Evolutionary conservation across 2,329 filamentous ascomycete species (phyloP), one percentile per base, ranked within the genome.

Genomic region (Ceratocystis albifundus): DNA sequence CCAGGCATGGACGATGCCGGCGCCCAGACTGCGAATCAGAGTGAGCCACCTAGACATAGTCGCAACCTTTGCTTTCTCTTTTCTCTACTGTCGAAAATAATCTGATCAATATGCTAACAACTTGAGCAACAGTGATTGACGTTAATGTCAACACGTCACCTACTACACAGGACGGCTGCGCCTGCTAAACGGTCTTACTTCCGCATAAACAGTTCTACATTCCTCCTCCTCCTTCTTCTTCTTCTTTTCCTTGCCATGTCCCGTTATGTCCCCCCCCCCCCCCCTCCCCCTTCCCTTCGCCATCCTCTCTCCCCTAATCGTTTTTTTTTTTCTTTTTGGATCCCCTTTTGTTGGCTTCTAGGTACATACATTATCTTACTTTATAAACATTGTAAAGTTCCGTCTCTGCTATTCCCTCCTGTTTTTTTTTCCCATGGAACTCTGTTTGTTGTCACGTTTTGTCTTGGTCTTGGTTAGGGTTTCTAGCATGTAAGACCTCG

Each of bases 1-100:
- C 94, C 94, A 6, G 94, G 94, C 25, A 97, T 99, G 94, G 94
- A 99, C 76, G 88, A 90, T 70, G 85, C 87, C 71, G 86, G 88
- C 71, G 86, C 86, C 68, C 87, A 89, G 76, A 82, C 83, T 57
- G 80, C 82, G 8, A 86, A 79, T 75, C 90, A 93, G 78, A 96
- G 89, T 94, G 80, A 73, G 88, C 84, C 44, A 20, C 3, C 30
- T 5, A 65, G 8, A 8, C 46, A 50, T 22, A 22, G 8, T 41
- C 36, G 36, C 36, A 41, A 41, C 1, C 3, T 41, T 41, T 41
- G 12, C 36, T 41, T 41, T 4, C 4, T 41, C 36, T 41, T 50
- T 50, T 50, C 8, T 20, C 22, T 57, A 30, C 4, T 6, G 22
- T 28, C 53, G 20, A 30, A 30, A 57, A 28, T n/a, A n/a, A 28